A percentile compares a stretch with the other conserved stretches of the same genome.
Evolutionary conservation across 2,329 filamentous ascomycete species (phyloP).

Genomic region (Clarireedia homoeocarpa): DNA sequence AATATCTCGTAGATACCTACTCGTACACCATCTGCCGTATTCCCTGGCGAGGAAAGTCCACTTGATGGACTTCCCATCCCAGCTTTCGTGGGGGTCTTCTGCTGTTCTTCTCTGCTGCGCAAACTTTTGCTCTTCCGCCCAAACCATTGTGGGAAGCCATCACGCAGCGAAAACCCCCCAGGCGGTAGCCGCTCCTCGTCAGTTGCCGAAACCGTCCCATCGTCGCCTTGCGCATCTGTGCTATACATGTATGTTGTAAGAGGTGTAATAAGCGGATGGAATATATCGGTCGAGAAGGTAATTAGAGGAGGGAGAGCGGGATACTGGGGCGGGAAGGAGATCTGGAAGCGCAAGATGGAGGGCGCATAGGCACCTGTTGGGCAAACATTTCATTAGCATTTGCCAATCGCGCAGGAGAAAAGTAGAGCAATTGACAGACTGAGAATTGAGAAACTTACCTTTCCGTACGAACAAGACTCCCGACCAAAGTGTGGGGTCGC

Average conservation of each 20-base stretch:
- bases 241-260: conserved; percentile 93
- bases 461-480: conserved; percentile 88
- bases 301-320: conserved; percentile 74
- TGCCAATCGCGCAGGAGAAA: neutral
- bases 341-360: conserved; percentile 81
- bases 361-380: conserved; percentile 74
- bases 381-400: neutral
- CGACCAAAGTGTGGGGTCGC: conserved; percentile 75
- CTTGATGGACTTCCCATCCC: conserved; percentile 13
- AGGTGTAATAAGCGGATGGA: conserved; percentile 87
- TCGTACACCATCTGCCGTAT: conserved; percentile 6
- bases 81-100: conserved; percentile 21
- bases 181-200: conserved; percentile 79
- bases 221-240: conserved; percentile 59
- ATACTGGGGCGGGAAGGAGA: conserved; percentile 77
- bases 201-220: conserved; percentile 72
- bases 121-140: conserved; percentile 38
- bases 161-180: conserved; percentile 80
- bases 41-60: neutral
- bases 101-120: conserved; percentile 3
- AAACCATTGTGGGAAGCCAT: conserved; percentile 91
- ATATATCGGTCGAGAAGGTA: conserved; percentile 86
- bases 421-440: neutral
- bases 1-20: conserved; percentile 59
- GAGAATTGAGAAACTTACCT: conserved; percentile 45